Conservation (phyloP, 2,329 filamentous ascomycete genomes). For the Aspergillus latus region DNA sequence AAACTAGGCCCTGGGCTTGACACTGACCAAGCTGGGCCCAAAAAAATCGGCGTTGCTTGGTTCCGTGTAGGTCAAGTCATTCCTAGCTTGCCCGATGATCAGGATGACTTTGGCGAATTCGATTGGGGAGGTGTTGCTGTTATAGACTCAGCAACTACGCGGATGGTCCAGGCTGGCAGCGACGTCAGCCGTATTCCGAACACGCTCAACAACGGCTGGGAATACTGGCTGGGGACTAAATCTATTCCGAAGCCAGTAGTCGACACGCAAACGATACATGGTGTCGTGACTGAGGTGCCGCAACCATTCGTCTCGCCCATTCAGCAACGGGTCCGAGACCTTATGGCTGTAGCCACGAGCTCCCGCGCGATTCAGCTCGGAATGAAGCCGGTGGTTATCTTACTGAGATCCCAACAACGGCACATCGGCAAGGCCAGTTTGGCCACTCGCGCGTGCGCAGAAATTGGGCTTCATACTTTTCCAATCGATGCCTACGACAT, state of each 20-base stretch:
- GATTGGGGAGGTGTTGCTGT: slow-evolving; percentile 83
- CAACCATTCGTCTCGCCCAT: slow-evolving; percentile 57
- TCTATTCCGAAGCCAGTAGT: slow-evolving; percentile 54
- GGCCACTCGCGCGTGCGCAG: slow-evolving; percentile 73
- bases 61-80: slow-evolving; percentile 80
- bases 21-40: slow-evolving; percentile 30
- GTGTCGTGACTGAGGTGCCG: slow-evolving; percentile 38
- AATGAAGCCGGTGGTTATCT: slow-evolving; percentile 82
- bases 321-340: slow-evolving; percentile 72
- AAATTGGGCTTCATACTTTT: slow-evolving; percentile 88
- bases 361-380: slow-evolving; percentile 80
- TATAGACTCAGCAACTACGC: slow-evolving; percentile 81
- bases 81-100: slow-evolving; percentile 47
- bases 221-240: slow-evolving; percentile 81
- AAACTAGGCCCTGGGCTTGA: slow-evolving; percentile 39
- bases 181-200: slow-evolving; percentile 78
- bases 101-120: slow-evolving; percentile 63
- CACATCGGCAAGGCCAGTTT: slow-evolving; percentile 89
- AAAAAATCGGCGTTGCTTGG: slow-evolving; percentile 73
- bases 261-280: slow-evolving; percentile 37
- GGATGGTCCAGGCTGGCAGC: slow-evolving; percentile 88
- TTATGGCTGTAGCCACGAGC: slow-evolving; percentile 86
- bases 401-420: slow-evolving; percentile 87
- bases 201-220: slow-evolving; percentile 75
- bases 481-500: slow-evolving; percentile 90